Evolutionary conservation across 2,329 filamentous ascomycete genomes (phyloP), one percentile per base, ranked within the genome.

Genomic region (Elsinoe fawcettii): DNA sequence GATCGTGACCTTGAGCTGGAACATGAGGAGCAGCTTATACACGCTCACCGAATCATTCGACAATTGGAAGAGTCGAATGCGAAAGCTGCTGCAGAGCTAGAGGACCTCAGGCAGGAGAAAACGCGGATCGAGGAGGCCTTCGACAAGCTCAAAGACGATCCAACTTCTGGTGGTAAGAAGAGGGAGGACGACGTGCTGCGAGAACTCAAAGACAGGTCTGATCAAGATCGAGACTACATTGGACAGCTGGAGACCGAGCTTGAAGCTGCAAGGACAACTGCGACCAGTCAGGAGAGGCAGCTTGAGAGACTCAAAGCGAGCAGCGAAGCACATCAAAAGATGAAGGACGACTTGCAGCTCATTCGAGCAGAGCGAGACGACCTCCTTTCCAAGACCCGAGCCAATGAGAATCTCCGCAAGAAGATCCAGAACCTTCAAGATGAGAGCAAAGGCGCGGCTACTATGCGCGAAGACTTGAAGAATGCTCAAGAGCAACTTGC

Each of bases 361-460:
- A 64, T 78, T 46, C 69, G 70, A 55, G 72, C 74, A 0, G 76
- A 79, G 64, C 71, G 77, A 30, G 76, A 77, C 56, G 76, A 78
- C 55, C 67, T 78, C 20, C 69, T 66, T 30, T 74, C 77, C 59
- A 77, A 75, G 59, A 70, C 74, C 23, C 76, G 77, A 59, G 75
- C 75, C 20, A 78, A 77, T 58, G 76, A 79, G 62, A 79, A 79
- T 58, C 70, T 79, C 20, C 77, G 75, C 64, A 78, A 78, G 70
- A 79, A 79, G 67, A 78, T 79, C 27, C 74, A 77, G 60, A 68
- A 73, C 3, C 64, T 79, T 41, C 74, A 76, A 41, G 75, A 77
- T 53, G 72, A 77, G 58, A 74, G 75, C 18, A 75, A 74, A 58
- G 68, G 67, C 9, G 68, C 74, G 23, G 70, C 72, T 18, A 65